Conservation (phyloP, 2,329 filamentous ascomycete genomes). For the Apiospora aurea region DNA sequence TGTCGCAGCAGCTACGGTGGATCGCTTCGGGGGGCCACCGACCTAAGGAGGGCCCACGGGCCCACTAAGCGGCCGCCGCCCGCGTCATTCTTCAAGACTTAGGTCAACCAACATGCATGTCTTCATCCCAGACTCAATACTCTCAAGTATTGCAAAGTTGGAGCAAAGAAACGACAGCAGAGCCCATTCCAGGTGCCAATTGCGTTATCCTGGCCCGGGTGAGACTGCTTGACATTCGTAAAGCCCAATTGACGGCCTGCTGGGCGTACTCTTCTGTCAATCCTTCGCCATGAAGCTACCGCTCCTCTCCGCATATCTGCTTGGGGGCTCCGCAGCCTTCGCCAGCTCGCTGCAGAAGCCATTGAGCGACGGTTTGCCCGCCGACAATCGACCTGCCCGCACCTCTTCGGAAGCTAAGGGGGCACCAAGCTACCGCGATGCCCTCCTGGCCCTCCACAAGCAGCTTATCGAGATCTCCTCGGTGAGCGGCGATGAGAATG, state of each 20-base stretch:
- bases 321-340: constrained; percentile 28
- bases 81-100: constrained; percentile 2
- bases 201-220: background rate
- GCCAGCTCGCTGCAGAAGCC: constrained; percentile 29
- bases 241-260: constrained; percentile 10
- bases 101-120: background rate
- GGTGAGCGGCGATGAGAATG: constrained; percentile 71
- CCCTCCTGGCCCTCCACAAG: constrained; percentile 76
- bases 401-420: background rate
- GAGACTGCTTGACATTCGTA: background rate
- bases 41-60: constrained; percentile 1
- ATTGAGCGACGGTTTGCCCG: constrained; percentile 14
- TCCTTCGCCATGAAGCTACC: constrained; percentile 31
- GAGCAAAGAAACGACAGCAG: background rate
- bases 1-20: background rate
- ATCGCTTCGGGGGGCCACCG: constrained; percentile 2
- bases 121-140: background rate
- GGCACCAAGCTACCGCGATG: constrained; percentile 47
- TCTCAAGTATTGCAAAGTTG: background rate
- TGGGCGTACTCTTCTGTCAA: background rate
- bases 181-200: background rate
- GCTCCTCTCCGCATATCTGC: constrained; percentile 26
- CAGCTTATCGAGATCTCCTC: constrained; percentile 78
- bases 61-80: constrained; percentile 2
- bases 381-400: background rate